Conservation (phyloP, 1,139 yeast species). For the Taphrina communis region DNA sequence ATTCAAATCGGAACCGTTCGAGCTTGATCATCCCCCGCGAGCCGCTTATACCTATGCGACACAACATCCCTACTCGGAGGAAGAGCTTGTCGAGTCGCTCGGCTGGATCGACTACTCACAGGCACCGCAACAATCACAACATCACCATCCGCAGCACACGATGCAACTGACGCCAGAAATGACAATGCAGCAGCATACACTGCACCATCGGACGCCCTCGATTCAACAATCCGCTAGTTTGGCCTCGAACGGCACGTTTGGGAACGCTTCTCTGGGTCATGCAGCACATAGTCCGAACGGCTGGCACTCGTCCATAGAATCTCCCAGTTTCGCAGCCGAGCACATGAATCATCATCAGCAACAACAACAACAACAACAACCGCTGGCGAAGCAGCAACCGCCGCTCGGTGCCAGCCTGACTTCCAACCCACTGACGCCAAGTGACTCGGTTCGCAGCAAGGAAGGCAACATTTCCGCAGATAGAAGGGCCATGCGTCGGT, state of each 20-base stretch:
- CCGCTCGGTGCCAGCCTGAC: background rate
- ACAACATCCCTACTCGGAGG: slow-evolving; percentile 18
- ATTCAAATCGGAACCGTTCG: slow-evolving; percentile 17
- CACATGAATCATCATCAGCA: background rate
- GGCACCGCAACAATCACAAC: background rate
- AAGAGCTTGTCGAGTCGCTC: slow-evolving; percentile 34
- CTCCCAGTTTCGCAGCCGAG: slow-evolving; percentile 5
- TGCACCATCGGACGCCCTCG: slow-evolving; percentile 10
- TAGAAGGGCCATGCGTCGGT: slow-evolving; percentile 56
- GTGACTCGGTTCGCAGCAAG: background rate
- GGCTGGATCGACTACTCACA: slow-evolving; percentile 32
- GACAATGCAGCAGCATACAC: slow-evolving; percentile 6
- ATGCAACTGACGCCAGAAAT: background rate
- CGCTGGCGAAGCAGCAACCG: too few species aligned
- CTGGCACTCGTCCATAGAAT: slow-evolving; percentile 29
- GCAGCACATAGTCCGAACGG: slow-evolving; percentile 16
- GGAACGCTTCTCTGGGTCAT: slow-evolving; percentile 7
- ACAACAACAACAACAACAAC: too few species aligned
- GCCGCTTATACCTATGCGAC: background rate
- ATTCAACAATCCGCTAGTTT: slow-evolving; percentile 1
- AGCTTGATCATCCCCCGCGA: background rate
- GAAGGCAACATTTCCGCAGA: slow-evolving; percentile 47
- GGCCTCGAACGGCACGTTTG: slow-evolving; percentile 18
- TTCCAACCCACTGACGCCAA: background rate
- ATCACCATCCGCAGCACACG: slow-evolving; percentile 2